Evolutionary conservation across 2,329 filamentous ascomycete species (phyloP).

Genomic region (Fusarium udum): DNA sequence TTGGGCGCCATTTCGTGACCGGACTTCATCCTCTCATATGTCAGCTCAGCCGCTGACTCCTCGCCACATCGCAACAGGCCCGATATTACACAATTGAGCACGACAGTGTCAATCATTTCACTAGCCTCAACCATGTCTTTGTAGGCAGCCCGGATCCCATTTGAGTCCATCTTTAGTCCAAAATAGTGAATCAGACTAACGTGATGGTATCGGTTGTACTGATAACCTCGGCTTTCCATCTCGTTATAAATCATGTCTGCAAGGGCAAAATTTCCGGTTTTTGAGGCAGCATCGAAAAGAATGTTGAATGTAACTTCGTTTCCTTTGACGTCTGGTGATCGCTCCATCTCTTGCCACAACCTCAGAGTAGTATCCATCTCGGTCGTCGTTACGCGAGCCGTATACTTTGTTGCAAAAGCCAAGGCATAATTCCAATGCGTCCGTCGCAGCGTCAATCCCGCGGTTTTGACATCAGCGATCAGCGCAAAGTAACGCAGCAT

Average conservation of each 20-base stretch:
- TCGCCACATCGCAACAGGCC: conserved; percentile 82
- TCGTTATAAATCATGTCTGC: conserved; percentile 87
- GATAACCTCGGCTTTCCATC: conserved; percentile 75
- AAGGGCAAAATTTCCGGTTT: conserved; percentile 82
- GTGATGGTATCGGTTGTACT: conserved; percentile 81
- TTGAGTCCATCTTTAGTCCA: conserved; percentile 77
- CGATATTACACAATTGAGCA: conserved; percentile 86
- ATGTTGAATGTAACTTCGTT: conserved; percentile 92
- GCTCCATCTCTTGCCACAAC: conserved; percentile 92
- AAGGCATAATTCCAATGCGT: conserved; percentile 88
- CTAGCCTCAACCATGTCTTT: conserved; percentile 83
- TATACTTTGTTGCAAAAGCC: conserved; percentile 78
- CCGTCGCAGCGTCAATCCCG: conserved; percentile 72
- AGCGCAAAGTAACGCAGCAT: conserved; percentile 87
- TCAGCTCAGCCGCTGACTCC: conserved; percentile 76
- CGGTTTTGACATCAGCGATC: conserved; percentile 81
- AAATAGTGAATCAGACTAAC: conserved; percentile 86
- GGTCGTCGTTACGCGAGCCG: conserved; percentile 67
- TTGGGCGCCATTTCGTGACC: conserved; percentile 55
- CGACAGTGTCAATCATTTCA: conserved; percentile 87
- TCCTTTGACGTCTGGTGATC: conserved; percentile 68
- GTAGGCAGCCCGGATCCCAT: conserved; percentile 80
- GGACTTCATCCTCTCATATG: conserved; percentile 86
- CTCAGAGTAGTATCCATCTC: conserved; percentile 70
- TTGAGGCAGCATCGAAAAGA: conserved; percentile 87